phyloP scores from a whole-genome alignment of 768 basidiomycete species.

The Lactarius psammicola region DNA sequence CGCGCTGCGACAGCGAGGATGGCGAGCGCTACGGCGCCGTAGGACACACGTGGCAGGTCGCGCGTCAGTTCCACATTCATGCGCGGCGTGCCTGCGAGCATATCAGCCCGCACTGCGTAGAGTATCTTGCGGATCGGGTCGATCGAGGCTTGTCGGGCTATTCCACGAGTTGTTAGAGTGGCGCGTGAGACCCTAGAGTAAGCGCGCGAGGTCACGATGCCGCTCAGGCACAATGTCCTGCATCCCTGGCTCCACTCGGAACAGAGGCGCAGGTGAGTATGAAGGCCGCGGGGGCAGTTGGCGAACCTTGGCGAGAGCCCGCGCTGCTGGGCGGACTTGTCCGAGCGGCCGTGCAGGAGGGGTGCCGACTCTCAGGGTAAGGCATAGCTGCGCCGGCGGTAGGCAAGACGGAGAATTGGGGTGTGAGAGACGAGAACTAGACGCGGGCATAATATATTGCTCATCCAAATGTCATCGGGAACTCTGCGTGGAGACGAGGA shows the following conservation, averaged over 20 bases:
- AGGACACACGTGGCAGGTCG: constrained; percentile 71
- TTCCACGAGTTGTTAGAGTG: constrained; percentile 40
- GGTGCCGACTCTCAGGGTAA: constrained; percentile 63
- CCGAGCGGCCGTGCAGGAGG: constrained; percentile 48
- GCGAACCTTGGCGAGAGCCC: constrained; percentile 50
- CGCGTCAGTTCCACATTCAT: too few species aligned
- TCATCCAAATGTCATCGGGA: too few species aligned
- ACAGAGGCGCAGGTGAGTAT: constrained; percentile 72
- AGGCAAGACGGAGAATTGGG: too few species aligned
- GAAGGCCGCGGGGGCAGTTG: constrained; percentile 70
- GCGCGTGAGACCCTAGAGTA: constrained; percentile 67
- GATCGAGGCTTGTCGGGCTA: constrained; percentile 53
- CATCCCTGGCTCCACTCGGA: constrained; percentile 60
- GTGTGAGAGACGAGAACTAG: too few species aligned
- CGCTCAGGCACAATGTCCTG: constrained; percentile 59
- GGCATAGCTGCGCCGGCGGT: constrained; percentile 81
- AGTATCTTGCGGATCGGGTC: constrained; percentile 81
- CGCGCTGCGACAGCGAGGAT: too few species aligned
- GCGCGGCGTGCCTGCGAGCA: too few species aligned
- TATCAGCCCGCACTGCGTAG: too few species aligned
- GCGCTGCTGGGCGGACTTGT: constrained; percentile 46
- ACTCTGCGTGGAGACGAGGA: too few species aligned
- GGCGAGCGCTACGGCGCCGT: too few species aligned
- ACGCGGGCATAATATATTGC: too few species aligned
- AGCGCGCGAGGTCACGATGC: constrained; percentile 79